phyloP scores from a whole-genome alignment of 441 rosid genomes.

The Daphne laureola region DNA sequence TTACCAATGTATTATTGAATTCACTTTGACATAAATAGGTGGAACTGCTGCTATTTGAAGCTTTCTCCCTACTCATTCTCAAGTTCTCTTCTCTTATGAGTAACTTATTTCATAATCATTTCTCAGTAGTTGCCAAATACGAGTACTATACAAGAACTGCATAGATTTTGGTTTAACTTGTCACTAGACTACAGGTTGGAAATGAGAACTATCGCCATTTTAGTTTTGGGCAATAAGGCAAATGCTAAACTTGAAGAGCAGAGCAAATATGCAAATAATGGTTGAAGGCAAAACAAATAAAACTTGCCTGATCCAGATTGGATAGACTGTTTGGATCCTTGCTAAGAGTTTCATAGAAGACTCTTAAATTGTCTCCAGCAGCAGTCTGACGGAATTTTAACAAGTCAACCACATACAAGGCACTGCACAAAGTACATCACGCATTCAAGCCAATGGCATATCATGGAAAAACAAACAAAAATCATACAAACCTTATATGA shows the following conservation, averaged over 20 bases:
- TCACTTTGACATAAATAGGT: too few species aligned
- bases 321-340: constrained; percentile 98
- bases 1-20: too few species aligned
- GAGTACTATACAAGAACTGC: too few species aligned
- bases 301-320: constrained; percentile 86
- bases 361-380: constrained; percentile 95
- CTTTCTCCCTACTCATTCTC: too few species aligned
- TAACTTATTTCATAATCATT: too few species aligned
- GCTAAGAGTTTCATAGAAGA: constrained; percentile 95
- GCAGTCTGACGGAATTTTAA: constrained; percentile 91
- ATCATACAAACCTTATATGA: constrained; percentile 70
- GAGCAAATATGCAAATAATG: not conserved
- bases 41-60: too few species aligned
- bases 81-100: too few species aligned
- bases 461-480: not conserved
- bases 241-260: not conserved
- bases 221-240: too few species aligned
- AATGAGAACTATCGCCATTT: too few species aligned
- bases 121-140: too few species aligned
- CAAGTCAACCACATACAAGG: constrained; percentile 92
- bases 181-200: too few species aligned
- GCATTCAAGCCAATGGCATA: constrained; percentile 17
- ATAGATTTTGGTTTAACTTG: too few species aligned
- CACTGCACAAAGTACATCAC: constrained; percentile 42
- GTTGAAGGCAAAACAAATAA: constrained; percentile 6